Evolutionary conservation across 768 basidiomycete genomes (phyloP), one percentile per base, ranked within the genome.

Genomic region (Termitomyces sp.): DNA sequence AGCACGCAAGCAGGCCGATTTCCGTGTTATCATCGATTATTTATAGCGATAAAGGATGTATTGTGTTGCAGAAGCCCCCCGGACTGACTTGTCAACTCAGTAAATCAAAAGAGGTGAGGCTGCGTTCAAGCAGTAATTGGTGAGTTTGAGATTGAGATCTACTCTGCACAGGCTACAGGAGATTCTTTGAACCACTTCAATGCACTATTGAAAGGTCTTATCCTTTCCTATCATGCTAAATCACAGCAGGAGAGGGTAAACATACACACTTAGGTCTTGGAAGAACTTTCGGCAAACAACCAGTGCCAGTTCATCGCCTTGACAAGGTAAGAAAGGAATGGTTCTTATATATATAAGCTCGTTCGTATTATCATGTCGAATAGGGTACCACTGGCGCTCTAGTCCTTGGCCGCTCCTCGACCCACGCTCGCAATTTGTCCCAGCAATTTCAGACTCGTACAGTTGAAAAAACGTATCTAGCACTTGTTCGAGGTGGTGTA

Each of bases 361-460:
- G 10, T 50, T 38, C 15, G 50, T 34, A 32, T n/a, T 1, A 25
- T 34, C 47, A 14, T 37, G 59, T 37, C 10, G 31, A 14, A 11
- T 52, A 89, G 88, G 71, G 76, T 1, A 89, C 87, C 1, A 89
- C 88, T 0, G 88, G 88, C 31, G 79, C 79, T 34, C 74, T 89
- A 20, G 63, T 85, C n/a, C 73, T 89, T 15, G 85, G 84, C 8
- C 77, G 80, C 12, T 79, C 80, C 25, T 59, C 71, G 5, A 49
- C 68, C 15, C 63, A 75, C 31, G 83, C 85, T 2, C 77, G 76
- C 48, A 74, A 80, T n/a, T 61, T 89, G 3, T 81, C 82, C 0
- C 74, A 72, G n/a, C 87, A 88, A 66, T 86, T 90, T 59, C 71
- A 73, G 36, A 61, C 73, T 32, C 76, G 79, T 46, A 71, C 71